A percentile compares a stretch with the other conserved stretches of the same genome.
Evolutionary conservation across 2,329 filamentous ascomycete species (phyloP).

Genomic region (Fusarium torulosum): DNA sequence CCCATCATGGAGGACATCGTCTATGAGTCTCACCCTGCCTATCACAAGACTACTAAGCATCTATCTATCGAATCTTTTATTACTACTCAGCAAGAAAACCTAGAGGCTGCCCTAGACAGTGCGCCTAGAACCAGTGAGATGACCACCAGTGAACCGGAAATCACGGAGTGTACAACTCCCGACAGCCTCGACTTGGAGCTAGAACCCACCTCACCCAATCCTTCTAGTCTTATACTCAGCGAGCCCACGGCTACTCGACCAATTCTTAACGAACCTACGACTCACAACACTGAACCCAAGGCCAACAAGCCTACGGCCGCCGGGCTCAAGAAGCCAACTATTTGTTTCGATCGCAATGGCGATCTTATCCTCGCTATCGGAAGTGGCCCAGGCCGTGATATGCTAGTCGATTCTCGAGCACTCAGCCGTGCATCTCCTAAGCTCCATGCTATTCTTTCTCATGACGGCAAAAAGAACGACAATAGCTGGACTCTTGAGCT

Average conservation of each 20-base stretch:
- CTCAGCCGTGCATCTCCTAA: conserved; percentile 18
- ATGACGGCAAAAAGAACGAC: neutral
- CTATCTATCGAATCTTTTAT: neutral
- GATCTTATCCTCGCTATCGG: conserved; percentile 23
- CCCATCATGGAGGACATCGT: neutral
- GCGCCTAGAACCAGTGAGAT: neutral
- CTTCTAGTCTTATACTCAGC: too few relatives aligned
- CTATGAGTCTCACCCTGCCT: neutral
- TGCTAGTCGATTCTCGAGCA: conserved; percentile 30
- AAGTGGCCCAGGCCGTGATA: neutral
- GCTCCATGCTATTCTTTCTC: conserved; percentile 2
- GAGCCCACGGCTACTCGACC: too few relatives aligned
- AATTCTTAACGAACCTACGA: too few relatives aligned
- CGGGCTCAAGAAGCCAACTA: neutral
- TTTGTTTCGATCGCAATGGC: conserved; percentile 20
- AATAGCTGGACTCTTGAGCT: conserved; percentile 12
- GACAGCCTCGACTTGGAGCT: neutral
- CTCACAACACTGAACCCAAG: neutral
- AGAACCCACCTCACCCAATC: too few relatives aligned
- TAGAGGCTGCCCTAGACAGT: neutral
- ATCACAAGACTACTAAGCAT: neutral
- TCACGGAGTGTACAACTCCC: neutral
- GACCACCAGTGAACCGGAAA: neutral
- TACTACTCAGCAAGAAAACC: neutral
- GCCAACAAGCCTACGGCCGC: neutral